Conservation (phyloP, 1,284 basidiomycete species). For the Irpex rosettiformis region DNA sequence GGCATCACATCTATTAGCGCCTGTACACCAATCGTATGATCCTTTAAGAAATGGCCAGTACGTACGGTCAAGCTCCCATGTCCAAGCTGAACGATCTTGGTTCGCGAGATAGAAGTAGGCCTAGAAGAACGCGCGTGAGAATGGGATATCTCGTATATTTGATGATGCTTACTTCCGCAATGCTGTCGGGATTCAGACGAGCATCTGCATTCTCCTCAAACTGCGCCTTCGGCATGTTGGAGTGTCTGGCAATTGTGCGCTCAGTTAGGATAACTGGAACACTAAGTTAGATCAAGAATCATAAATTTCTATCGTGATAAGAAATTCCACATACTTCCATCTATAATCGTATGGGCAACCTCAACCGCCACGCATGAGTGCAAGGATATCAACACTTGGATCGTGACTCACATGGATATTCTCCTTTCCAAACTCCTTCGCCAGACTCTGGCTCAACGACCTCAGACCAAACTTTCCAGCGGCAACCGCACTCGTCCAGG, state of each 20-base stretch:
- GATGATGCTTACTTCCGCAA: slow-evolving; percentile 49
- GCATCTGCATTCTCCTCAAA: slow-evolving; percentile 45
- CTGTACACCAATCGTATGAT: not conserved
- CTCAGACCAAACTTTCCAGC: slow-evolving; percentile 67
- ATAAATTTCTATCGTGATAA: not conserved
- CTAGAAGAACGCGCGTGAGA: slow-evolving; percentile 18
- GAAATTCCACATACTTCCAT: slow-evolving; percentile 28
- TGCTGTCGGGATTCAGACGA: slow-evolving; percentile 57
- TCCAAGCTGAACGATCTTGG: slow-evolving; percentile 46
- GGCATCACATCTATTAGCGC: slow-evolving; percentile 1
- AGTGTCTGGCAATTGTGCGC: not conserved
- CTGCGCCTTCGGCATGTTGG: slow-evolving; percentile 23
- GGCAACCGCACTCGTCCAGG: slow-evolving; percentile 62
- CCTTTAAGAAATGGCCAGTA: not conserved
- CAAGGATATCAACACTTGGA: not conserved
- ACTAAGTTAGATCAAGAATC: slow-evolving; percentile 43
- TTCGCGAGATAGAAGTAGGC: slow-evolving; percentile 39
- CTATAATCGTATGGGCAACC: slow-evolving; percentile 55
- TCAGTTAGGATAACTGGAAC: slow-evolving; percentile 18
- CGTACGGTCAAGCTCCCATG: slow-evolving; percentile 46
- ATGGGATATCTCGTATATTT: not conserved
- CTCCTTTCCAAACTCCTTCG: slow-evolving; percentile 76
- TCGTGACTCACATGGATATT: slow-evolving; percentile 63
- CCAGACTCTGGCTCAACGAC: slow-evolving; percentile 70
- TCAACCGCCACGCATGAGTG: slow-evolving; percentile 18